These are phyloP conservation scores for Cordyceps fumosorosea DNA, from an alignment of 2,329 filamentous ascomycete genomes.

Conservation along the genomic window DNA sequence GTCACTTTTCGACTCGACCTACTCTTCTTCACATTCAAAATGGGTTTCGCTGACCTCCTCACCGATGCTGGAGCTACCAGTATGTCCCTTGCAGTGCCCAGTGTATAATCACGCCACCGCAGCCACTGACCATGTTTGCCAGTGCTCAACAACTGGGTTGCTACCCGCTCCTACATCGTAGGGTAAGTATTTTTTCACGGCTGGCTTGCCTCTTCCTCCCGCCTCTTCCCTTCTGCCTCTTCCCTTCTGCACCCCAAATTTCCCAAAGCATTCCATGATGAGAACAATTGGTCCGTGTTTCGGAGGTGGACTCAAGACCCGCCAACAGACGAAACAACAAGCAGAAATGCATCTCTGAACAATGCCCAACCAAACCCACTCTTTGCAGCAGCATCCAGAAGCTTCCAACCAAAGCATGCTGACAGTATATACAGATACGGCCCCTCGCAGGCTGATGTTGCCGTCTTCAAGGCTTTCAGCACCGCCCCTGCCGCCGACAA, in stretches of 20 bases:
- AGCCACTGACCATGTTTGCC: constrained; percentile 27
- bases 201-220: not conserved
- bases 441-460: constrained; percentile 92
- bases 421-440: constrained; percentile 35
- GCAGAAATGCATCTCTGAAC: constrained; percentile 73
- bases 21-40: constrained; percentile 35
- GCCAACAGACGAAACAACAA: constrained; percentile 70
- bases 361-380: constrained; percentile 15
- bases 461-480: constrained; percentile 84
- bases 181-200: constrained; percentile 54
- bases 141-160: constrained; percentile 68
- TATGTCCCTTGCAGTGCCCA: constrained; percentile 24
- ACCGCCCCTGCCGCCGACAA: constrained; percentile 70
- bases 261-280: constrained; percentile 45
- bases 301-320: constrained; percentile 90
- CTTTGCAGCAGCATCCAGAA: not conserved
- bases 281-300: constrained; percentile 93
- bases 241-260: not conserved
- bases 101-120: constrained; percentile 21
- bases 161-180: constrained; percentile 72
- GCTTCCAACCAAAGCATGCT: not conserved
- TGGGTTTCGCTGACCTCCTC: constrained; percentile 65
- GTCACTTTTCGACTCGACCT: constrained; percentile 18
- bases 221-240: not conserved
- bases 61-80: constrained; percentile 55